Conservation (phyloP, 148 eudicot genomes). For the Linanthus parryae region DNA sequence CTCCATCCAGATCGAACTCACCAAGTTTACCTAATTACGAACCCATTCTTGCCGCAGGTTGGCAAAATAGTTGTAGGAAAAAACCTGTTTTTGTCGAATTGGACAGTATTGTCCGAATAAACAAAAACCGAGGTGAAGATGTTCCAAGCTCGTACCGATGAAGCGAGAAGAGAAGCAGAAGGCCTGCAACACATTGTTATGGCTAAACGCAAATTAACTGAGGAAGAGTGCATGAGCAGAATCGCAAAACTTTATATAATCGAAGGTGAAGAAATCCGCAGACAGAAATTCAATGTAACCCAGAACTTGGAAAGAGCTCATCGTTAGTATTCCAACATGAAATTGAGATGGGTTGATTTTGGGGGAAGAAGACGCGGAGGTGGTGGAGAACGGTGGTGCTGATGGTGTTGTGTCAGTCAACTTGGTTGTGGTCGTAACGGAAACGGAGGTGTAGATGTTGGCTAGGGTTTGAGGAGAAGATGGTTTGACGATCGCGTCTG, state of each 20-base stretch:
- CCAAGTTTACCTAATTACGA: slow-evolving; percentile 31
- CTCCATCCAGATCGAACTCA: slow-evolving; percentile 30
- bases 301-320: slow-evolving; percentile 68
- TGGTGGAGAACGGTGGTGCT: too few species aligned
- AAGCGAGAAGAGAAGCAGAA: slow-evolving; percentile 87
- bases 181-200: slow-evolving; percentile 61
- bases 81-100: slow-evolving; percentile 54
- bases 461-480: too few species aligned
- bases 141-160: slow-evolving; percentile 87
- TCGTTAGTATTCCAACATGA: slow-evolving; percentile 75
- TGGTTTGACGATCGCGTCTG: too few species aligned
- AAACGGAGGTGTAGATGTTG: too few species aligned
- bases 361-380: too few species aligned
- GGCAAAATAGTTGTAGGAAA: slow-evolving; percentile 23
- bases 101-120: slow-evolving; percentile 75
- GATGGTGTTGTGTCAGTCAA: too few species aligned
- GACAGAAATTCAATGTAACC: slow-evolving; percentile 59
- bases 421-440: too few species aligned
- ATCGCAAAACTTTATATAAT: slow-evolving; percentile 49
- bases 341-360: slow-evolving; percentile 88
- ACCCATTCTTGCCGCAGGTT: slow-evolving; percentile 31
- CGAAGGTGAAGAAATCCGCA: slow-evolving; percentile 66
- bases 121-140: slow-evolving; percentile 81
- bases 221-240: slow-evolving; percentile 59
- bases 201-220: slow-evolving; percentile 58